These are phyloP conservation scores for Sarocladiaceae sp. DNA, from an alignment of 2,329 filamentous ascomycete genomes.

Conservation along the genomic window DNA sequence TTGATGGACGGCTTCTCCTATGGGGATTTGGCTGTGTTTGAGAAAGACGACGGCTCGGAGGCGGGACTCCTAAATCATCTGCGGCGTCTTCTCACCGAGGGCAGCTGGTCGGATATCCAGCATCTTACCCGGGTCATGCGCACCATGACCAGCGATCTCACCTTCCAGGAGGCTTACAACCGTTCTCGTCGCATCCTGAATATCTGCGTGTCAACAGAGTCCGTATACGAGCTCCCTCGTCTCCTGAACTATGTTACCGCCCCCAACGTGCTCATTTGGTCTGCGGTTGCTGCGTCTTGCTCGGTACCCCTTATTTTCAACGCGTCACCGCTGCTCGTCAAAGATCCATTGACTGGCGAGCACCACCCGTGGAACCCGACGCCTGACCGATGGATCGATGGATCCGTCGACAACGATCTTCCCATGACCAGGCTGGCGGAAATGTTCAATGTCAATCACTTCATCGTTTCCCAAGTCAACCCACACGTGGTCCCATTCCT, in stretches of 20 bases:
- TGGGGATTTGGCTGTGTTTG: conserved; percentile 77
- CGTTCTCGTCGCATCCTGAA: conserved; percentile 88
- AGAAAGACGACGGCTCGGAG: conserved; percentile 51
- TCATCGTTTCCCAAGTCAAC: conserved; percentile 95
- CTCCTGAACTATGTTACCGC: conserved; percentile 90
- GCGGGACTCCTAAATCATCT: conserved; percentile 58
- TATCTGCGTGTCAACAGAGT: conserved; percentile 85
- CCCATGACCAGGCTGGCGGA: conserved; percentile 85
- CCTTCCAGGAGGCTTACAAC: conserved; percentile 93
- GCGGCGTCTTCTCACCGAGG: conserved; percentile 70
- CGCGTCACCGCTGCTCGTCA: conserved; percentile 71
- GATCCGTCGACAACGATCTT: conserved; percentile 89
- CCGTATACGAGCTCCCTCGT: conserved; percentile 78
- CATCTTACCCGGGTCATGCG: conserved; percentile 79
- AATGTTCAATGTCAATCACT: conserved; percentile 98
- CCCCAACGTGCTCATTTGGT: conserved; percentile 94
- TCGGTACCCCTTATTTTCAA: conserved; percentile 85
- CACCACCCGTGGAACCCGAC: conserved; percentile 80
- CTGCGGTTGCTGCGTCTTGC: conserved; percentile 90
- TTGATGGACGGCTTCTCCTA: conserved; percentile 66
- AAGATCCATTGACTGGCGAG: conserved; percentile 73
- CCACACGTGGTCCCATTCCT: conserved; percentile 88
- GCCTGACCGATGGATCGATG: conserved; percentile 84
- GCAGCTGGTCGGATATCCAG: conserved; percentile 77
- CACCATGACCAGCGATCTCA: conserved; percentile 75